Conservation (phyloP, 2,329 filamentous ascomycete genomes). For the Pestalotiopsis sp. region DNA sequence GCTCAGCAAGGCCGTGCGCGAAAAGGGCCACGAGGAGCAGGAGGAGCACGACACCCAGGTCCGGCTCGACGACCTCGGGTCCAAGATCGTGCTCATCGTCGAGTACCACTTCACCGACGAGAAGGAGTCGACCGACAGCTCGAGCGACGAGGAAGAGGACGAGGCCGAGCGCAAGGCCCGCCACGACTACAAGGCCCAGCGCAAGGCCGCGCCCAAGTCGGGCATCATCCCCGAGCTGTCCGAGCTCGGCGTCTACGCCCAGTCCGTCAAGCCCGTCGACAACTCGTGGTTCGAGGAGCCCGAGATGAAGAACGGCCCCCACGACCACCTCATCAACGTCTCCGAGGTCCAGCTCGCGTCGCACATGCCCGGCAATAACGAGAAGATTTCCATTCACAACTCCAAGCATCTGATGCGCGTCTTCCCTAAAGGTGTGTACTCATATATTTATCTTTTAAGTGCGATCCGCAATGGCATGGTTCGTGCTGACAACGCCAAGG, state of each 20-base stretch:
- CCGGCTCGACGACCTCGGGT: slow-evolving; percentile 58
- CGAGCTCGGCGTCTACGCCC: slow-evolving; percentile 68
- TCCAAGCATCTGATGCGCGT: slow-evolving; percentile 70
- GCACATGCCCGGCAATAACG: slow-evolving; percentile 48
- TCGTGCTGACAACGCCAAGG: slow-evolving; percentile 26
- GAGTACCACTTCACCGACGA: slow-evolving; percentile 65
- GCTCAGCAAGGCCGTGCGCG: slow-evolving; percentile 57
- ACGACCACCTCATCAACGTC: slow-evolving; percentile 55
- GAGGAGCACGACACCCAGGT: slow-evolving; percentile 55
- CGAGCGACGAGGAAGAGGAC: slow-evolving; percentile 25
- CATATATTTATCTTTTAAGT: no score
- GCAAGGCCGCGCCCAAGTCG: slow-evolving; percentile 46
- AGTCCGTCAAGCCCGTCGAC: slow-evolving; percentile 68
- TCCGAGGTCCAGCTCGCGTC: slow-evolving; percentile 62
- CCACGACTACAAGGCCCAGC: slow-evolving; percentile 55
- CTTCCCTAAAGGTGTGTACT: slow-evolving; percentile 57
- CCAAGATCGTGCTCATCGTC: slow-evolving; percentile 68
- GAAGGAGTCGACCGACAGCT: slow-evolving; percentile 36
- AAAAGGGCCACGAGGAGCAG: slow-evolving; percentile 59
- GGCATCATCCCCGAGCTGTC: slow-evolving; percentile 67
- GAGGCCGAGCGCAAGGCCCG: slow-evolving; percentile 49
- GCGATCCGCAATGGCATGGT: no score
- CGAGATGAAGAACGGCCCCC: slow-evolving; percentile 33
- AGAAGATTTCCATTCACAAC: slow-evolving; percentile 62
- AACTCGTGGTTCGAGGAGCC: slow-evolving; percentile 65